Conservation (phyloP, 441 rosid species). For the Gossypium schwendimanii region DNA sequence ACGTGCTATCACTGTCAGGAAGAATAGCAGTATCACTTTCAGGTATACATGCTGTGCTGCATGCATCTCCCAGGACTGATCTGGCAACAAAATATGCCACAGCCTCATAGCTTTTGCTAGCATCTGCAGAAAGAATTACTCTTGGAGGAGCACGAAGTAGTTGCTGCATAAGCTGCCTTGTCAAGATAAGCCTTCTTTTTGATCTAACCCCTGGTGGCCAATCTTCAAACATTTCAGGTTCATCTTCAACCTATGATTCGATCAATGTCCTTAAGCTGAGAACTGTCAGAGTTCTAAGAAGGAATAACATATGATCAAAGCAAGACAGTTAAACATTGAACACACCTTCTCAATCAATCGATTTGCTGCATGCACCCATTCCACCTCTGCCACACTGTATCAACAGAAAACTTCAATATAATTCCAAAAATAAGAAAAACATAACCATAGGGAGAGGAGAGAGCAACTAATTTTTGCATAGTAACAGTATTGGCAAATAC, state of each 20-base stretch:
- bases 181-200: conserved; percentile 66
- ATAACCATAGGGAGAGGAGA: background rate
- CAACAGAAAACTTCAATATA: conserved; percentile 10
- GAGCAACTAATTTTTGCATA: background rate
- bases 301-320: background rate
- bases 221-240: conserved; percentile 40
- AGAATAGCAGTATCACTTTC: conserved; percentile 26
- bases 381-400: conserved; percentile 60
- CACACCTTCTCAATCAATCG: conserved; percentile 69
- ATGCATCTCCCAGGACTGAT: conserved; percentile 61
- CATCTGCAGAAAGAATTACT: conserved; percentile 38
- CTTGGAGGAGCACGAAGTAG: conserved; percentile 49
- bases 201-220: conserved; percentile 32
- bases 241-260: conserved; percentile 55
- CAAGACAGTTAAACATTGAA: conserved; percentile 15
- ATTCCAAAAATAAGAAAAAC: conserved; percentile 1
- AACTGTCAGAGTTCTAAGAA: conserved; percentile 6
- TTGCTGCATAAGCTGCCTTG: conserved; percentile 76
- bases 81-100: conserved; percentile 46
- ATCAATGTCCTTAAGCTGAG: conserved; percentile 11
- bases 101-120: conserved; percentile 43
- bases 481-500: background rate
- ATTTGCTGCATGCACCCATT: conserved; percentile 64
- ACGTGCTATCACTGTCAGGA: conserved; percentile 39
- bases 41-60: conserved; percentile 35